Percentiles rank a stretch among this genome's conserved stretches.
These are phyloP conservation scores for Amborella trichopoda DNA, from an alignment of 164 flowering plant species.

Conservation along the genomic window DNA sequence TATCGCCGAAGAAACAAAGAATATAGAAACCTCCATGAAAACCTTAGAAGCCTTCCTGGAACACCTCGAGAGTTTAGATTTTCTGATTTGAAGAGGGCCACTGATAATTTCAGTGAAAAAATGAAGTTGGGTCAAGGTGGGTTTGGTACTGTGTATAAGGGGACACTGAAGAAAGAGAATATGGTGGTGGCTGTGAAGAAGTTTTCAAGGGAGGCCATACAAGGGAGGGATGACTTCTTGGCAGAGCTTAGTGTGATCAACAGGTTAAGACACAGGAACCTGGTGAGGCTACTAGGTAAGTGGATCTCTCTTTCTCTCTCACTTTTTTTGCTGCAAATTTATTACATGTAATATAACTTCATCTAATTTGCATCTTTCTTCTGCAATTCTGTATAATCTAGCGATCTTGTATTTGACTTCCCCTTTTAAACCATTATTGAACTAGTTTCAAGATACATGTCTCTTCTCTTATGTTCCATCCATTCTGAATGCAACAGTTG, in stretches of 20 bases:
- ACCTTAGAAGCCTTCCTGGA: slow-evolving; percentile 42
- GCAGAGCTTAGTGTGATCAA: slow-evolving; percentile 70
- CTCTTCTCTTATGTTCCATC: too few species aligned
- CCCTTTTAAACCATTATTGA: too few species aligned
- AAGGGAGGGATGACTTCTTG: slow-evolving; percentile 57
- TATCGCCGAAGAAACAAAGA: slow-evolving; percentile 9
- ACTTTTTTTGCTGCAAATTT: too few species aligned
- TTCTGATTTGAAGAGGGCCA: slow-evolving; percentile 51
- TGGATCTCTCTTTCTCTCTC: background rate
- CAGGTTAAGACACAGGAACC: slow-evolving; percentile 62
- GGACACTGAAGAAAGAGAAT: slow-evolving; percentile 22
- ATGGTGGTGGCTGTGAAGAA: slow-evolving; percentile 55
- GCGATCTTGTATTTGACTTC: too few species aligned
- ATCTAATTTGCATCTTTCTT: too few species aligned
- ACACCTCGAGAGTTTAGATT: slow-evolving; percentile 45
- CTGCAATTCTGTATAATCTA: too few species aligned
- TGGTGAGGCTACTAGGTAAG: slow-evolving; percentile 57
- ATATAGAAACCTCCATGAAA: slow-evolving; percentile 16
- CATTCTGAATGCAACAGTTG: too few species aligned
- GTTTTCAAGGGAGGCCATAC: slow-evolving; percentile 45
- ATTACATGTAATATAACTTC: too few species aligned
- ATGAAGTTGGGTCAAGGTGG: slow-evolving; percentile 64
- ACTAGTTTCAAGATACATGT: too few species aligned
- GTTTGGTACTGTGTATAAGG: slow-evolving; percentile 59
- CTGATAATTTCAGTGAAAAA: slow-evolving; percentile 44